phyloP scores from a whole-genome alignment of 2,329 filamentous ascomycete species.

The Trichoderma brevicompactum region DNA sequence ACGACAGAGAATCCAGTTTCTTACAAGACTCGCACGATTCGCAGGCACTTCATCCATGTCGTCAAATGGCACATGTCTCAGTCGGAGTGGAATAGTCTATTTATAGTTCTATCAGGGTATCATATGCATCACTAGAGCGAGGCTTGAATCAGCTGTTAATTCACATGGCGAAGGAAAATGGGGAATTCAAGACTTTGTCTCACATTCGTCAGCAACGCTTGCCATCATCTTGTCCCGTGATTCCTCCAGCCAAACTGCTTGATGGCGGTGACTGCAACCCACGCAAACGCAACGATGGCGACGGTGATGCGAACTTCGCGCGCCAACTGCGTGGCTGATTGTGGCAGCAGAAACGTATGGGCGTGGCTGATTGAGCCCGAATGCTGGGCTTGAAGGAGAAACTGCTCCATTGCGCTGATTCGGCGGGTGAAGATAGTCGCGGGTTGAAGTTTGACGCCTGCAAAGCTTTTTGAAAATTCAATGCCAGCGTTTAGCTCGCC shows the following conservation, averaged over 20 bases:
- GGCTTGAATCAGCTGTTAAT: neutral
- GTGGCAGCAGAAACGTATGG: conserved; percentile 31
- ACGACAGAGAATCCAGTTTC: no score
- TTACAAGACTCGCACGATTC: no score
- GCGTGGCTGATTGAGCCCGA: conserved; percentile 31
- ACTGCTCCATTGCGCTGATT: conserved; percentile 33
- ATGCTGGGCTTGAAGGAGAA: conserved; percentile 33
- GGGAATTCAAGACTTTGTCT: neutral
- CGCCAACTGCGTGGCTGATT: conserved; percentile 30
- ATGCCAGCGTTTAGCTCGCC: neutral
- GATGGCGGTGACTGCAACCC: conserved; percentile 33
- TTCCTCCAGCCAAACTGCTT: conserved; percentile 26
- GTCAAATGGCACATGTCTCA: no score
- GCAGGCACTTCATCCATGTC: no score
- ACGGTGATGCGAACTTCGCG: conserved; percentile 33
- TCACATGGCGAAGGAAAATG: neutral
- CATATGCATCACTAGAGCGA: neutral
- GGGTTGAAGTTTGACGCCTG: neutral
- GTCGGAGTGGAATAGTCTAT: neutral
- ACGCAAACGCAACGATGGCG: conserved; percentile 33
- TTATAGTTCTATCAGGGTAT: conserved; percentile 5
- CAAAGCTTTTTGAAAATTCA: neutral
- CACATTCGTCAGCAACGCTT: neutral
- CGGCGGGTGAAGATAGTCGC: neutral
- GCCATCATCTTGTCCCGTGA: conserved; percentile 2